Conservation (phyloP, 768 basidiomycete genomes). For the Erythrobasidium yunnanense region DNA sequence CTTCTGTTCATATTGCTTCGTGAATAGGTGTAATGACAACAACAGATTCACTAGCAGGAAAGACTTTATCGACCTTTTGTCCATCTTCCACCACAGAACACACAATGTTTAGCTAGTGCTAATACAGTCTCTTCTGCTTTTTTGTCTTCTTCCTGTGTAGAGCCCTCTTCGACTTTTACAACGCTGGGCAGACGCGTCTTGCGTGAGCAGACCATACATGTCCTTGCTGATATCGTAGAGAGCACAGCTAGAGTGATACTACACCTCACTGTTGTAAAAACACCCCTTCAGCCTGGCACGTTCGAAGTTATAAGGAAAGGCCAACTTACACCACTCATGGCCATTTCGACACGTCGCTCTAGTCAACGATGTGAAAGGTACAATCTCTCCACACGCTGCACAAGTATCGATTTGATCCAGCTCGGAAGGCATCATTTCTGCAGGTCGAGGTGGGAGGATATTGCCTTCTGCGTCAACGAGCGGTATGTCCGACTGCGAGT, state of each 20-base stretch:
- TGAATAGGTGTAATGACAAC: neutral
- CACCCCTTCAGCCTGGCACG: neutral
- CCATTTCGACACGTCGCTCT: slow-evolving; percentile 17
- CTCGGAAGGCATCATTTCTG: neutral
- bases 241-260: slow-evolving; percentile 9
- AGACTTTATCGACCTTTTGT: neutral
- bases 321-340: slow-evolving; percentile 14
- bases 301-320: too few species aligned
- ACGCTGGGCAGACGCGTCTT: neutral
- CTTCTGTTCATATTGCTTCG: slow-evolving; percentile 2
- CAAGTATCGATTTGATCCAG: neutral
- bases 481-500: too few species aligned
- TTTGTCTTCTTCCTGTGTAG: neutral
- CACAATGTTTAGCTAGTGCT: neutral
- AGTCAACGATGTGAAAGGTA: neutral
- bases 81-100: slow-evolving; percentile 25
- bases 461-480: too few species aligned
- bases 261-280: neutral
- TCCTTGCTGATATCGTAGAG: slow-evolving; percentile 1
- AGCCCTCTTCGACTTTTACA: neutral
- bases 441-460: neutral
- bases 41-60: too few species aligned
- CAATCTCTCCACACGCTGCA: slow-evolving; percentile 2
- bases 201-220: slow-evolving; percentile 9
- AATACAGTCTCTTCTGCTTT: neutral